phyloP scores from a whole-genome alignment of 139 green algal genomes.

The Asterochloris erici region DNA sequence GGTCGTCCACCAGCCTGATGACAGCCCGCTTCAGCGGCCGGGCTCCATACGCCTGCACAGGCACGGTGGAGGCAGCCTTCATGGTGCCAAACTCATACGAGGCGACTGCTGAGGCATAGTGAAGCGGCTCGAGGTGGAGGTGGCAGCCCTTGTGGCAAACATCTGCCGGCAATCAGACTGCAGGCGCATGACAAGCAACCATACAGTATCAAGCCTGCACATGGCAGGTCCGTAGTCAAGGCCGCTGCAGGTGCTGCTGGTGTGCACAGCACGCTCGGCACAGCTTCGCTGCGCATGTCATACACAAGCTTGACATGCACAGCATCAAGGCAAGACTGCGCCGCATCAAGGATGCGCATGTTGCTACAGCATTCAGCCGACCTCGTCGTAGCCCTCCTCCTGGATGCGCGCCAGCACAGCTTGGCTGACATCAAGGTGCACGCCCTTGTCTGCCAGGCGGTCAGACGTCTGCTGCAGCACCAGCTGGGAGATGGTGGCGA shows the following conservation, averaged over 20 bases:
- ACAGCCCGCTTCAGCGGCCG: conserved; percentile 55
- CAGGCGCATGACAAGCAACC: no score
- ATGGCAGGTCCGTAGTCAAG: no score
- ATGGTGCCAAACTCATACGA: neutral
- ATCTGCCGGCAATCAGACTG: no score
- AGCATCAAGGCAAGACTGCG: neutral
- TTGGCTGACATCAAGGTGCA: conserved; percentile 39
- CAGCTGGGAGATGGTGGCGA: conserved; percentile 63
- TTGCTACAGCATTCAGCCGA: neutral
- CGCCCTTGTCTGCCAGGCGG: conserved; percentile 37
- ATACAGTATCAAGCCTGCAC: no score
- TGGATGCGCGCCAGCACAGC: conserved; percentile 56
- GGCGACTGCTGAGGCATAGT: neutral
- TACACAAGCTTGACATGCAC: no score
- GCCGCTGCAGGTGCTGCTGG: no score
- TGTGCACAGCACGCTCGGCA: no score
- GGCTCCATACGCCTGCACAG: conserved; percentile 44
- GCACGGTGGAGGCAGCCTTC: no score
- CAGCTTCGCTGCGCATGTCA: no score
- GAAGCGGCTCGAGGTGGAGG: no score
- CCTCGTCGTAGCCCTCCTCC: conserved; percentile 62
- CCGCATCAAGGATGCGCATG: neutral
- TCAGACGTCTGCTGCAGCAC: conserved; percentile 56
- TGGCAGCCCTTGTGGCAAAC: no score
- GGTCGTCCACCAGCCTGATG: conserved; percentile 53